These are phyloP conservation scores for Hippophae tibetana DNA, from an alignment of 306 rosid species.

Conservation along the genomic window DNA sequence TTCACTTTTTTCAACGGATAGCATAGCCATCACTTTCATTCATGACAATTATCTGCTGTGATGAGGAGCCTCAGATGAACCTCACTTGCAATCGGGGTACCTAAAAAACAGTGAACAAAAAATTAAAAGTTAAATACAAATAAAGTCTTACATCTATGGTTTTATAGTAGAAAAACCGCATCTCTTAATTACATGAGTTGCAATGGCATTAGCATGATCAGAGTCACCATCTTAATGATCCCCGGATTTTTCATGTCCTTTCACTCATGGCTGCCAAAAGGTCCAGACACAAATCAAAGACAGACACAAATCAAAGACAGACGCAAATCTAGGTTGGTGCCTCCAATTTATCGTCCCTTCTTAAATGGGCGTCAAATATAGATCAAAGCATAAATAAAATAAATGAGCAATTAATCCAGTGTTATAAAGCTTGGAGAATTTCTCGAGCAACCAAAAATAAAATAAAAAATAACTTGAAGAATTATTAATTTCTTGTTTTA, in stretches of 20 bases:
- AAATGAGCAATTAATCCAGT: too few relatives aligned
- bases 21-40: constrained; percentile 62
- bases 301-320: background rate
- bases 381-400: too few relatives aligned
- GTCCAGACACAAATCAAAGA: constrained; percentile 1
- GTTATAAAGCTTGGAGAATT: too few relatives aligned
- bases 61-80: constrained; percentile 32
- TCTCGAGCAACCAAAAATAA: too few relatives aligned
- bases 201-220: constrained; percentile 56
- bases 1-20: background rate
- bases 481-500: too few relatives aligned
- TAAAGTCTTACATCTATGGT: background rate
- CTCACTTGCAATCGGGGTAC: constrained; percentile 63
- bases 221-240: constrained; percentile 54
- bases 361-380: too few relatives aligned
- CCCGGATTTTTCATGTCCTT: constrained; percentile 55
- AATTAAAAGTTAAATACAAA: background rate
- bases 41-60: constrained; percentile 46
- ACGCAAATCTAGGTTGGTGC: background rate
- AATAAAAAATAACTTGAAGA: too few relatives aligned
- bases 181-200: constrained; percentile 49
- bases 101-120: constrained; percentile 27
- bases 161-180: background rate
- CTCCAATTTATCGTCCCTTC: too few relatives aligned
- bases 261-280: constrained; percentile 43